Base-by-base conservation (phyloP, 2,329 filamentous ascomycete genomes). In the Talaromyces piceae region DNA sequence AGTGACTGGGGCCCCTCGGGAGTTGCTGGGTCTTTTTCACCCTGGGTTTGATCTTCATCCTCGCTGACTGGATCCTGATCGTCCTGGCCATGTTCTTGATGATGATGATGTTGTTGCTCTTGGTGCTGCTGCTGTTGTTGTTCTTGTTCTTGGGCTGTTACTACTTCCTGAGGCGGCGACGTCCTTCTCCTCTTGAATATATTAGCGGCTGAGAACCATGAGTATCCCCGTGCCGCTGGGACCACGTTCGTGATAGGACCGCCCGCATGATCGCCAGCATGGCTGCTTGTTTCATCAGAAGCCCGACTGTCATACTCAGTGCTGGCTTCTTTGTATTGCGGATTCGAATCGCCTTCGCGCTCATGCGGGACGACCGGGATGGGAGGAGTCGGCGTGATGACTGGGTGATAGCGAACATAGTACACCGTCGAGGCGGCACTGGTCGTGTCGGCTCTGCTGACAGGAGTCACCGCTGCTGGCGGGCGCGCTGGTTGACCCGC, bases 361-460 rank as follows among this genome's bases (percentile, higher is more conserved):
- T 51, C 41, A 46, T 41, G 31, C 30, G 54, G 41, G 3, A 25
- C 27, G 4, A 45, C 66, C 13, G 58, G 57, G n/a, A 66, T 64
- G 2, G 69, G 67, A 46, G 66, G 75, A 33, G 73, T 77, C 51
- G 71, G 70, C 46, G 74, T 76, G 13, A 69, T 67, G 7, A 78
- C 70, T 12, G 79, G 74, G 58, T 83, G 78, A 59, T 84, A 82
- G 26, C 78, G 77, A 26, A 85, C 77, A 47, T 80, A 77, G 60
- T 85, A 84, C 4, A 83, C 77, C 1, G 82, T 84, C 55, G 81
- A 84, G 23, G 77, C 77, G 7, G 79, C 80, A 63, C 80, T 84
- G 5, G 76, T 77, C 1, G 79, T 82, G 58, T 84, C 80, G 18
- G 77, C 75, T 56, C 81, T 72, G 59, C 78, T 83, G 31, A 83